Evolutionary conservation across 768 basidiomycete species (phyloP).

Genomic region (Lactifluus echinatus): DNA sequence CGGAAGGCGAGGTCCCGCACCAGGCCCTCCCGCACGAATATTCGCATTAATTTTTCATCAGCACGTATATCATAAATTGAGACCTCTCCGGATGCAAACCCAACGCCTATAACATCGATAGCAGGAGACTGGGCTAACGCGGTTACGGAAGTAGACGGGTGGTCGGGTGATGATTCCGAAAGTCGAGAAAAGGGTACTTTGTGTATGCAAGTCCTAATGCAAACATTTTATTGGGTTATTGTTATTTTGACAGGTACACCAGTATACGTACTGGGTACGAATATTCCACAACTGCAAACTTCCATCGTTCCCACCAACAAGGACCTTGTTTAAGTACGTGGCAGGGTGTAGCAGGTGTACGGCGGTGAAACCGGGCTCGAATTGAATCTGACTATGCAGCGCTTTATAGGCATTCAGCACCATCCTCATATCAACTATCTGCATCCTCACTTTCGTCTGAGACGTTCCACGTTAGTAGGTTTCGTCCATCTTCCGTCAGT

Average conservation of each 20-base stretch:
- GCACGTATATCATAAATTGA: slow-evolving; percentile 84
- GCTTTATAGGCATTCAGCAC: background rate
- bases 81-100: slow-evolving; percentile 80
- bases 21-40: slow-evolving; percentile 85
- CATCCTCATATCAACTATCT: background rate
- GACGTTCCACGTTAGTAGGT: slow-evolving; percentile 75
- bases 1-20: slow-evolving; percentile 76
- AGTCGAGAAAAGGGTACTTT: slow-evolving; percentile 54
- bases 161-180: slow-evolving; percentile 31
- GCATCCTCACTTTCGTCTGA: slow-evolving; percentile 40
- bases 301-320: slow-evolving; percentile 78
- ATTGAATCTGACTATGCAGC: slow-evolving; percentile 56
- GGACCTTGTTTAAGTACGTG: slow-evolving; percentile 93
- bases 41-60: slow-evolving; percentile 80
- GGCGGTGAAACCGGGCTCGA: slow-evolving; percentile 82
- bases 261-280: slow-evolving; percentile 53
- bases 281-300: slow-evolving; percentile 91
- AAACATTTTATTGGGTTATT: background rate
- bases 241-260: background rate
- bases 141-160: slow-evolving; percentile 48
- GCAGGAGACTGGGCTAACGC: slow-evolving; percentile 86
- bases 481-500: slow-evolving; percentile 67
- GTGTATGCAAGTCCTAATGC: slow-evolving; percentile 68
- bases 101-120: slow-evolving; percentile 92
- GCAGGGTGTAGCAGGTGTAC: slow-evolving; percentile 82